Percentiles rank a stretch among this genome's conserved stretches.
phyloP scores from a whole-genome alignment of 495 filamentous ascomycete species.

The Xylaria curta region DNA sequence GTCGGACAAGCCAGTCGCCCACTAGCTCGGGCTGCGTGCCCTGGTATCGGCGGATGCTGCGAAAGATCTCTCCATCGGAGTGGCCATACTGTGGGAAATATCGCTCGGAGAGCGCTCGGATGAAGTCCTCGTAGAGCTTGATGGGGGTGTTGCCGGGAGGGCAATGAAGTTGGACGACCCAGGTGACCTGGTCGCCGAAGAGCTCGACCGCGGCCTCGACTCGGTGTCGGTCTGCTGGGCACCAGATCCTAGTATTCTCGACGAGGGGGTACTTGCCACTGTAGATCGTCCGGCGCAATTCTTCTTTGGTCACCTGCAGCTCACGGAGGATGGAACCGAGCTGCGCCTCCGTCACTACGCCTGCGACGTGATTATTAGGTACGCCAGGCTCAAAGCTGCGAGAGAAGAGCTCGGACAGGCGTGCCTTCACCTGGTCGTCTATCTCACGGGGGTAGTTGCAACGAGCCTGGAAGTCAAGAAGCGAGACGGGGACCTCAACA shows the following conservation, averaged over 20 bases:
- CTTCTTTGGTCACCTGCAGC: neutral
- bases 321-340: neutral
- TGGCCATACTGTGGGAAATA: neutral
- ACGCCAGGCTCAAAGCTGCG: neutral
- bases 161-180: neutral
- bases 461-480: neutral
- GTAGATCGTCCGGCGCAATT: neutral
- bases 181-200: neutral
- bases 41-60: neutral
- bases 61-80: neutral
- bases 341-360: neutral
- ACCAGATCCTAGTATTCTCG: neutral
- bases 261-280: neutral
- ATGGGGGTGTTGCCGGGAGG: neutral
- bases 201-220: neutral
- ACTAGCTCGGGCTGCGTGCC: neutral
- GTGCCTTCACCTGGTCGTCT: neutral
- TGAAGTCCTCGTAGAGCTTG: neutral
- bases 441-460: neutral
- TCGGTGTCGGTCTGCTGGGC: neutral
- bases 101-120: neutral
- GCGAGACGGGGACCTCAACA: neutral
- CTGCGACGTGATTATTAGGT: neutral
- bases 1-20: neutral
- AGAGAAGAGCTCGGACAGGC: neutral